Base-by-base conservation (phyloP, 1,139 yeast species). In the Yamadazyma songkhlaensis region DNA sequence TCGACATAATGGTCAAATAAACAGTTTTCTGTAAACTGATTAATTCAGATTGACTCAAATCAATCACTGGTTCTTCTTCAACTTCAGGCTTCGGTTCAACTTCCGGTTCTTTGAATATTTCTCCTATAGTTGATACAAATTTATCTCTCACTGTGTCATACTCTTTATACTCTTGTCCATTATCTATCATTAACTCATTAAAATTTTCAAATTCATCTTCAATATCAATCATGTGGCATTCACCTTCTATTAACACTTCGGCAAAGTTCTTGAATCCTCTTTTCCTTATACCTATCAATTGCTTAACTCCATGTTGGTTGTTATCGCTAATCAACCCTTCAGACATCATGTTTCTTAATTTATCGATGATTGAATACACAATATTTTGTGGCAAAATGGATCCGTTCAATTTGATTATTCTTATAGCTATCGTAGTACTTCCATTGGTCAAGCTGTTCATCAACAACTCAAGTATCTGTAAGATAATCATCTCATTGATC, bases 1-100 rank as follows among this genome's bases (percentile, higher is more conserved):
- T 82, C n/a, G 97, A 87, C 85, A 87, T 89, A 23, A 92, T 67
- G 0, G 94, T 83, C 33, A 89, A 65, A 51, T 90, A 90, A 2
- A 90, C 84, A 1, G 77, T 75, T 51, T 88, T 85, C 46, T 88
- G 85, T 46, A 78, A 77, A 36, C 78, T 77, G 3, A 79, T 65
- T 26, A 81, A 59, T 28, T 79, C 81, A 1, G 80, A 62, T 38
- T 83, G 84, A 0, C 96, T 84, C 72, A 84, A 66, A 56, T 90
- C 97, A 28, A 71, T 41, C 6, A 54, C 48, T 9, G 38, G 37
- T 21, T 36, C 39, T 13, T 34, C 37, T 20, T 37, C 46, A 13
- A 37, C 35, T 33, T 51, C 50, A 20, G 40, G 43, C 9, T 33
- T 39, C 30, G 37, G 31, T 49, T 14, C 32, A 4, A n/a, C 46